Percentiles rank a stretch among this genome's conserved stretches.
Conservation (phyloP, 1,139 yeast species). For the Groenewaldozyma sp. region DNA sequence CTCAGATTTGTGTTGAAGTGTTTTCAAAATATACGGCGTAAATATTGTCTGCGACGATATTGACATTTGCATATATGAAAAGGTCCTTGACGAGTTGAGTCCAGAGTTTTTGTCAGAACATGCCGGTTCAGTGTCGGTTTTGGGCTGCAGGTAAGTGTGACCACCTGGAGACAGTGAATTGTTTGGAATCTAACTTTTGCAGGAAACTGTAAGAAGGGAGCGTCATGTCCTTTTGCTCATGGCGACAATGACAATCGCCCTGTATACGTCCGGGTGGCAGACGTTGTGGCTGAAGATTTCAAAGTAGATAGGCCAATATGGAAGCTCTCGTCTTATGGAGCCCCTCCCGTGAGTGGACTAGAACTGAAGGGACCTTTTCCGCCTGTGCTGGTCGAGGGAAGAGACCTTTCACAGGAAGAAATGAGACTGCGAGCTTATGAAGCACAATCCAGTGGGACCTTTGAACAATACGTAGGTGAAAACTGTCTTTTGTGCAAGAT, state of each 20-base stretch:
- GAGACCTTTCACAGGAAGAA: conserved; percentile 55
- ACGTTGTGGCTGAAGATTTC: conserved; percentile 11
- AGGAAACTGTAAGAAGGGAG: conserved; percentile 20
- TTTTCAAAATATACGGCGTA: too few relatives aligned
- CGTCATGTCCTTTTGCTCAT: conserved; percentile 16
- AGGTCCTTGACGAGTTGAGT: too few relatives aligned
- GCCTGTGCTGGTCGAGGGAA: conserved; percentile 34
- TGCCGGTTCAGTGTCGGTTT: too few relatives aligned
- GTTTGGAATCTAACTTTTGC: background rate
- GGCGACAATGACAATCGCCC: conserved; percentile 8
- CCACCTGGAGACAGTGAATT: background rate
- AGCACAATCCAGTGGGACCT: conserved; percentile 33
- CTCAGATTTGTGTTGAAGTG: too few relatives aligned
- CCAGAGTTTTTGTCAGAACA: too few relatives aligned
- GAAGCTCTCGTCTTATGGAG: conserved; percentile 12
- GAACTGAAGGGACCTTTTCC: conserved; percentile 4
- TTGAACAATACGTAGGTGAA: conserved; percentile 33
- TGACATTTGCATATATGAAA: too few relatives aligned
- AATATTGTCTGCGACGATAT: too few relatives aligned
- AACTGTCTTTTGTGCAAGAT: too few relatives aligned
- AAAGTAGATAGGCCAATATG: conserved; percentile 9
- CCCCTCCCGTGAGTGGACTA: background rate
- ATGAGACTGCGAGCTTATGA: conserved; percentile 39
- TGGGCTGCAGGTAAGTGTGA: conserved; percentile 10
- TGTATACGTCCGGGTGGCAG: conserved; percentile 9